These are phyloP conservation scores for Nidularia pulvinata DNA, from an alignment of 768 basidiomycete species.

Conservation along the genomic window DNA sequence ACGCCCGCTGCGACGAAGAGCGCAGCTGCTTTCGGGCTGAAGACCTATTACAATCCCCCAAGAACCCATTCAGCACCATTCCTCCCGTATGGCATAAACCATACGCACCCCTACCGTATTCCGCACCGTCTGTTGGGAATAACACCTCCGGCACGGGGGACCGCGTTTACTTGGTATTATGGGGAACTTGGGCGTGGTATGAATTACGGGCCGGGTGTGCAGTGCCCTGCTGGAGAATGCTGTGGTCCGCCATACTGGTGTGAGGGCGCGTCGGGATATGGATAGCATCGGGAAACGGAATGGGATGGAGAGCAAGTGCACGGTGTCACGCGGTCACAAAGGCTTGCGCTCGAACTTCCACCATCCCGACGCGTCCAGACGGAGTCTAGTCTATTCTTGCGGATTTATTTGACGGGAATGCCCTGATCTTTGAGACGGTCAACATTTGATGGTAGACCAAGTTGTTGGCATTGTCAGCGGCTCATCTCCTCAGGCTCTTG, in stretches of 20 bases:
- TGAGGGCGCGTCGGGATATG: background rate
- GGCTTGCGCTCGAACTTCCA: background rate
- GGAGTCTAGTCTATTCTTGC: too few species aligned
- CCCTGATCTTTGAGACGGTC: too few species aligned
- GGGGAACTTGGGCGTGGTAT: background rate
- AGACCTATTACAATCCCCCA: constrained; percentile 57
- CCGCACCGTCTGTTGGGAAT: constrained; percentile 25
- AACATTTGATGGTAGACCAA: too few species aligned
- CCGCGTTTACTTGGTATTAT: too few species aligned
- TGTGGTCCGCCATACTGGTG: background rate
- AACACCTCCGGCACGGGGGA: constrained; percentile 4
- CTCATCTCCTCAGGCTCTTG: too few species aligned
- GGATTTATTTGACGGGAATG: too few species aligned
- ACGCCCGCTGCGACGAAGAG: constrained; percentile 84
- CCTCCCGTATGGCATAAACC: background rate
- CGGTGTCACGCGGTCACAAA: background rate
- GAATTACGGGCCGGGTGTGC: background rate
- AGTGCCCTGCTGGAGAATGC: background rate
- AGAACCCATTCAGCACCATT: background rate
- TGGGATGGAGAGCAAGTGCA: background rate
- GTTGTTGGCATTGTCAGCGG: too few species aligned
- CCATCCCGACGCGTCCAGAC: background rate
- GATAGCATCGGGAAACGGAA: background rate
- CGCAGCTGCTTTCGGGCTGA: constrained; percentile 83
- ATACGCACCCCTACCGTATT: constrained; percentile 30